Percentiles rank a stretch among this genome's conserved stretches.
Evolutionary conservation across 164 flowering plant species (phyloP).

Genomic region (Houttuynia cordata): DNA sequence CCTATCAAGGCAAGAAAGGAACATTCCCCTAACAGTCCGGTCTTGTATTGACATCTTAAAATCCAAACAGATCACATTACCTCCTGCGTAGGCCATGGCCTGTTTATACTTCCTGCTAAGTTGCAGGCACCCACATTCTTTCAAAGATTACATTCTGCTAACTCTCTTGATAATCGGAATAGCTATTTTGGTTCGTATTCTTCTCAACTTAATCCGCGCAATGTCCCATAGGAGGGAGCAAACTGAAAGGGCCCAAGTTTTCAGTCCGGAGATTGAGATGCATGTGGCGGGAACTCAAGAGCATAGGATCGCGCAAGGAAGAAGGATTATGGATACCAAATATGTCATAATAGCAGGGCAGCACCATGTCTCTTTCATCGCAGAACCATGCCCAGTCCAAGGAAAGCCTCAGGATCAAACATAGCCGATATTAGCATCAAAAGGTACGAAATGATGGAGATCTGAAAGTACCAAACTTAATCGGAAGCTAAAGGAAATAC

Average conservation of each 20-base stretch:
- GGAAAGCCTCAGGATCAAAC: too few relatives aligned
- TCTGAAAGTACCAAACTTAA: too few relatives aligned
- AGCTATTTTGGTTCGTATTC: slow-evolving; percentile 14
- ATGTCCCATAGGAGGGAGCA: slow-evolving; percentile 5
- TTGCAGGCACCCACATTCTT: slow-evolving; percentile 19
- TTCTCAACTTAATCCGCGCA: slow-evolving; percentile 9
- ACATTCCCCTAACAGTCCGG: background rate
- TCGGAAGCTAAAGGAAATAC: too few relatives aligned
- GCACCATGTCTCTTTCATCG: slow-evolving; percentile 11
- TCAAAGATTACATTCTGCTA: slow-evolving; percentile 14
- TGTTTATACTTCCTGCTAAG: slow-evolving; percentile 17
- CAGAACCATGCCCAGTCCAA: slow-evolving; percentile 5
- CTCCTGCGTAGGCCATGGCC: slow-evolving; percentile 16
- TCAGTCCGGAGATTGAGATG: slow-evolving; percentile 9
- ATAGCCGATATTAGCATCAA: too few relatives aligned
- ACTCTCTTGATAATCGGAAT: slow-evolving; percentile 18
- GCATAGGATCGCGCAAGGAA: background rate
- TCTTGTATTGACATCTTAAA: too few relatives aligned
- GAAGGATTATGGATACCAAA: slow-evolving; percentile 5
- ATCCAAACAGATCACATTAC: too few relatives aligned
- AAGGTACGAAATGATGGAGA: too few relatives aligned
- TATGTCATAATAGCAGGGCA: slow-evolving; percentile 10
- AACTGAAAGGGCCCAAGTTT: background rate
- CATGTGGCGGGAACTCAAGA: slow-evolving; percentile 1
- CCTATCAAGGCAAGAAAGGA: background rate